Base-by-base conservation (phyloP, 768 basidiomycete genomes). In the Fomitopsis serialis region DNA sequence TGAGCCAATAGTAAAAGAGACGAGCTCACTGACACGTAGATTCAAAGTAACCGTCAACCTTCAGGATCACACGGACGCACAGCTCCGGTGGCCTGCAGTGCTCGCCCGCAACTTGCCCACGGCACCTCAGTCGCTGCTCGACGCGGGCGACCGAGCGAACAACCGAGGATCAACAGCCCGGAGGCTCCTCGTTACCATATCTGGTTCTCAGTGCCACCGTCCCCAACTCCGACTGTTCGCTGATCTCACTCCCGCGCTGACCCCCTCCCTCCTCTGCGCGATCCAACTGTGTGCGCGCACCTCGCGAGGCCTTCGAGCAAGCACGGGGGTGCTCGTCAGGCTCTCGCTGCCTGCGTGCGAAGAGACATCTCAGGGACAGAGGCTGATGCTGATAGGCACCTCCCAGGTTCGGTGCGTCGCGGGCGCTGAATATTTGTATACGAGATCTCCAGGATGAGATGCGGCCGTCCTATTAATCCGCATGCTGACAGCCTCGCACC, bases 1-100 rank as follows among this genome's bases (percentile, higher is more conserved):
- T 50, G 52, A 57, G 34, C 45, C 44, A 45, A 45, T 45, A 29
- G 44, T 15, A 21, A 21, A 45, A 5, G 4, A 5, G 44, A 45
- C 8, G 5, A n/a, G 23, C 44, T 24, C 11, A 25, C 27, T 45
- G 44, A 45, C 23, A 45, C 44, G 27, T 23, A 7, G 27, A 15
- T 19, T 9, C 8, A 29, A 45, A 40, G 37, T 40, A 5, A 19
- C 46, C 29, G 46, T 29, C 15, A 5, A 19, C 46, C 29, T 23
- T 29, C 23, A 47, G 25, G 25, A 27, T 34, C 23, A 23, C 25
- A 47, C 23, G 46, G 27, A 34, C 19, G 44, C 29, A 45, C 44
- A 45, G 29, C 46, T 27, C 46, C 17, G 46, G 15, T 32, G 46
- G 23, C 5, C 44, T 45, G 23, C 44, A 32, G 6, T 40, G 37